phyloP scores from a whole-genome alignment of 345 rosid species.

The Melaleuca alternifolia region DNA sequence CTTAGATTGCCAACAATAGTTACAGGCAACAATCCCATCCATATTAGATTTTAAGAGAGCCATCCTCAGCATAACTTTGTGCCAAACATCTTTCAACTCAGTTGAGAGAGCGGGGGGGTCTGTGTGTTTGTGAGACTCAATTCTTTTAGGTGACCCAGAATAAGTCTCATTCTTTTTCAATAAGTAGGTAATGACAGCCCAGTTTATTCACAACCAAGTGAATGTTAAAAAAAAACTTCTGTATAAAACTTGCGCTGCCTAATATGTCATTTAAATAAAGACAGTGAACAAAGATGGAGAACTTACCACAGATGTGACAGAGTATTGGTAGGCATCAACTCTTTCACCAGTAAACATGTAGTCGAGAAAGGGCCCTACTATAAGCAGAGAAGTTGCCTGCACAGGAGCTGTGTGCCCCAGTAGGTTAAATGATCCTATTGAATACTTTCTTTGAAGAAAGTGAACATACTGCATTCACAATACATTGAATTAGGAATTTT shows the following conservation, averaged over 20 bases:
- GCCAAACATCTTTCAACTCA: neutral
- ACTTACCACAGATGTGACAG: conserved; percentile 55
- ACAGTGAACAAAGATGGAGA: neutral
- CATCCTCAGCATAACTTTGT: neutral
- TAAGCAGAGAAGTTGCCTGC: conserved; percentile 80
- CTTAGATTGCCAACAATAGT: neutral
- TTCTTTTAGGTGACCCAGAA: neutral
- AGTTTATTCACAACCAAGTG: neutral
- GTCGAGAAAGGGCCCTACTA: conserved; percentile 84
- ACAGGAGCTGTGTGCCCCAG: conserved; percentile 97
- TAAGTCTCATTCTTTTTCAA: neutral
- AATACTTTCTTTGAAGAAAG: conserved; percentile 79
- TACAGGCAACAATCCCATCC: neutral
- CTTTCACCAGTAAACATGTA: conserved; percentile 75
- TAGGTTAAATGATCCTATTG: conserved; percentile 82
- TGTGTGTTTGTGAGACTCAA: neutral
- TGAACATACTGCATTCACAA: conserved; percentile 71
- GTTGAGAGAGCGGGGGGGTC: neutral
- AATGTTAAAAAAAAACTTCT: neutral
- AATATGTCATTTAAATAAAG: neutral
- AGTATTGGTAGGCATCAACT: conserved; percentile 58
- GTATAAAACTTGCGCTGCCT: neutral
- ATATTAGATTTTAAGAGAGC: neutral
- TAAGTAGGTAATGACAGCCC: neutral
- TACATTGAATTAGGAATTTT: neutral